Base-by-base conservation (phyloP, 306 rosid species). In the Rosa lucieae region DNA sequence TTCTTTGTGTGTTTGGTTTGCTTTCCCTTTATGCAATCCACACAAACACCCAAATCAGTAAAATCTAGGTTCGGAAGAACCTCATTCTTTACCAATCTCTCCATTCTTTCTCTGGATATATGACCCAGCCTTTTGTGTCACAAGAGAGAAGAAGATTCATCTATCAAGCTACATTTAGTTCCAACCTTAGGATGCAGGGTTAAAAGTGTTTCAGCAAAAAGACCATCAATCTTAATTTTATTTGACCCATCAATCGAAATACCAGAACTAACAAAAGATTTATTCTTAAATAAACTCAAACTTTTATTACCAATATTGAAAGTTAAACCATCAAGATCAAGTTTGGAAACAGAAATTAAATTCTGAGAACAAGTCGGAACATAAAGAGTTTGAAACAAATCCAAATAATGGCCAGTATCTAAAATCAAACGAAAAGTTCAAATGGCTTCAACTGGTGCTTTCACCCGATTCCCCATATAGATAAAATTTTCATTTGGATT, bases 361-460 rank as follows among this genome's bases (percentile, higher is more conserved):
- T 72, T 72, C 3, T 8, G 35, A 29, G 49, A 74, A 48, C 48
- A 10, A 20, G 9, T 46, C 66, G 49, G 63, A 5, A 26, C 63
- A 76, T 76, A 49, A 65, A 65, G 37, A 10, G 63, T 76, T 15
- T 76, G 6, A 32, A 65, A 63, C 1, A 76, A 26, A 32, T 71
- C 37, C 11, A 21, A 71, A 48, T 49, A 13, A 13, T 12, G 14
- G 4, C 5, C 53, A 17, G 17, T 49, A 49, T 49, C 53, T 49
- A 49, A 49, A 49, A 49, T 49, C 14, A 49, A 13, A 49, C 18
- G 17, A 12, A 49, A 49, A 49, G 18, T 49, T 49, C 53, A 18
- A 49, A 49, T 49, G 14, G 53, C 53, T 49, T 49, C 17, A 49
- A 49, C 53, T 14, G 17, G 53, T 3, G 53, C 53, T 13, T 49